phyloP scores from a whole-genome alignment of 805 yeast species.

The Monosporozyma solicola region DNA sequence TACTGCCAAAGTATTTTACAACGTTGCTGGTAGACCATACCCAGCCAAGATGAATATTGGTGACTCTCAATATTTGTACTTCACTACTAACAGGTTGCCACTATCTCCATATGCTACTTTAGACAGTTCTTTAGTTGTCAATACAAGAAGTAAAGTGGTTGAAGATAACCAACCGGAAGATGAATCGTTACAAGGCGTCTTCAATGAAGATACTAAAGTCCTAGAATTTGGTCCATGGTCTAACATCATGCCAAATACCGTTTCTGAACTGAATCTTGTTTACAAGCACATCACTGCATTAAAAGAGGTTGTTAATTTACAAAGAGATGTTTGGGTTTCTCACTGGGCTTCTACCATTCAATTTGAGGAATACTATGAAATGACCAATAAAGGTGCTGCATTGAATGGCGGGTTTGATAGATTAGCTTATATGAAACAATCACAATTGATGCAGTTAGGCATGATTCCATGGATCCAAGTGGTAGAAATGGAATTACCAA shows the following conservation, averaged over 20 bases:
- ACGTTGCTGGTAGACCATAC: conserved; percentile 43
- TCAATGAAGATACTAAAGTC: background rate
- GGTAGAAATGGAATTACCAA: conserved; percentile 20
- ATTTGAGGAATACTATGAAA: conserved; percentile 79
- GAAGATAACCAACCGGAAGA: conserved; percentile 9
- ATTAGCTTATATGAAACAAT: conserved; percentile 51
- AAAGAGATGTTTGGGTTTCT: conserved; percentile 81
- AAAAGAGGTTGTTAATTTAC: conserved; percentile 47
- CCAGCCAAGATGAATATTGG: conserved; percentile 56
- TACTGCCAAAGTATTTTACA: conserved; percentile 40
- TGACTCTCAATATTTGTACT: conserved; percentile 51
- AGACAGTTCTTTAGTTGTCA: conserved; percentile 11
- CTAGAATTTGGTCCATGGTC: conserved; percentile 44
- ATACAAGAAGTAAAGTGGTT: conserved; percentile 35
- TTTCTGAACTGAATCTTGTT: conserved; percentile 40
- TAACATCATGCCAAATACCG: conserved; percentile 36
- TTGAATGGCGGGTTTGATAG: conserved; percentile 70
- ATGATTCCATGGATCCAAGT: background rate
- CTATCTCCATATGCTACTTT: conserved; percentile 55
- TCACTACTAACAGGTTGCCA: conserved; percentile 47
- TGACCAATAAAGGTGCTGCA: conserved; percentile 66
- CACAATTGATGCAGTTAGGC: background rate
- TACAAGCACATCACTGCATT: conserved; percentile 63
- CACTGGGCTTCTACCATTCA: conserved; percentile 67
- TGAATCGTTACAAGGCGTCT: conserved; percentile 29